phyloP scores from a whole-genome alignment of 257 asterid species.

The Coffea canephora region DNA sequence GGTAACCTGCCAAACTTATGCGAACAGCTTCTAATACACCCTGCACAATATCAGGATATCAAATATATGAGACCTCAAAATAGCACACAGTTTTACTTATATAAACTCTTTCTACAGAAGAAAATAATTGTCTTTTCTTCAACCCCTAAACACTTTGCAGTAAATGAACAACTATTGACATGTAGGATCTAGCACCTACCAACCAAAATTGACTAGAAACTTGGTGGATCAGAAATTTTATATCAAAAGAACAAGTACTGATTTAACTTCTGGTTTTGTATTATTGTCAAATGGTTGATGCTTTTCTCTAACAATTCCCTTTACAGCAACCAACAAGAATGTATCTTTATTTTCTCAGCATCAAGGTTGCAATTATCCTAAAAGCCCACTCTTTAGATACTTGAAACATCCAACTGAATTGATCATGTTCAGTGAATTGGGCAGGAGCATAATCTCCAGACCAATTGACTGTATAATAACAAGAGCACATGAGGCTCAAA shows the following conservation, averaged over 20 bases:
- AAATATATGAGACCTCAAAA: not conserved
- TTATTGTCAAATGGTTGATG: not conserved
- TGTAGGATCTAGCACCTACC: not conserved
- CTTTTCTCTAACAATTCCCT: not conserved
- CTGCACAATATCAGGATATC: slow-evolving; percentile 44
- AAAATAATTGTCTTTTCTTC: not conserved
- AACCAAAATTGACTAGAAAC: not conserved
- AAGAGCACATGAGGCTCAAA: not conserved
- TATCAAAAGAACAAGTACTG: not conserved
- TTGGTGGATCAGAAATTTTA: not conserved
- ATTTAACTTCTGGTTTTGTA: not conserved
- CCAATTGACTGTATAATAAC: not conserved
- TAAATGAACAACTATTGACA: not conserved
- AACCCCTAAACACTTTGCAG: not conserved
- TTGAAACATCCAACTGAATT: not conserved
- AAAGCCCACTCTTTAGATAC: not conserved
- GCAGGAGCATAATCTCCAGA: not conserved
- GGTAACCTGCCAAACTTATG: slow-evolving; percentile 98
- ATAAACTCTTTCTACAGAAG: not conserved
- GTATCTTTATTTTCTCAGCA: not conserved
- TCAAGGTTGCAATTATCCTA: too few relatives aligned
- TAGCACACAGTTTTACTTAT: not conserved
- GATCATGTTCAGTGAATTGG: too few relatives aligned
- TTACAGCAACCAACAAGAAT: not conserved
- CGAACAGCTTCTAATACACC: slow-evolving; percentile 99